A percentile compares a stretch with the other conserved stretches of the same genome.
Conservation (phyloP, 345 rosid species). For the Citrus medica region DNA sequence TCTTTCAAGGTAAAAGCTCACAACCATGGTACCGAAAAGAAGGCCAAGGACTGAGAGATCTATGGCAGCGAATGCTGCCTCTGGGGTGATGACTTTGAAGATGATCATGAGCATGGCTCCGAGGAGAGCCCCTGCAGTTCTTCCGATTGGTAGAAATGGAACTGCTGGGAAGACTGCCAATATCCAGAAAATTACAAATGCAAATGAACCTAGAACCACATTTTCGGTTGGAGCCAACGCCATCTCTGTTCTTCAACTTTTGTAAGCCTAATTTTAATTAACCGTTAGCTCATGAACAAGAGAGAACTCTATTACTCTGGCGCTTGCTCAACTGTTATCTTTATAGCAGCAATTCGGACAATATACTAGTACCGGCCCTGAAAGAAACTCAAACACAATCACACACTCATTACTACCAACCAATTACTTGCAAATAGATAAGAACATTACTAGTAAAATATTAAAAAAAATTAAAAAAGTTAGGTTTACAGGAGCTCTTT, state of each 20-base stretch:
- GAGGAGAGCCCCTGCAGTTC: slow-evolving; percentile 1
- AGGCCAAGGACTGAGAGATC: slow-evolving; percentile 9
- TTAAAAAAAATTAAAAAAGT: neutral
- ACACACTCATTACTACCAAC: neutral
- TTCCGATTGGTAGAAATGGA: slow-evolving; percentile 1
- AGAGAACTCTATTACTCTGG: neutral
- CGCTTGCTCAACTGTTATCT: neutral
- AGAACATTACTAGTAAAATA: neutral
- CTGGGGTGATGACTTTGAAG: neutral
- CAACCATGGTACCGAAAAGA: slow-evolving; percentile 8
- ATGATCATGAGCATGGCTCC: slow-evolving; percentile 9
- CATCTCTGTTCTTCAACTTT: neutral
- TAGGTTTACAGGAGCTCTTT: neutral
- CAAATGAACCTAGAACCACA: slow-evolving; percentile 1
- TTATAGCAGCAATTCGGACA: neutral
- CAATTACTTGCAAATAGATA: neutral
- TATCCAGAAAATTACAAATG: slow-evolving; percentile 10
- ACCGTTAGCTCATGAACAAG: neutral
- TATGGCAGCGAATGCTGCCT: neutral
- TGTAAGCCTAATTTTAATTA: neutral
- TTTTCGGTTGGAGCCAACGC: neutral
- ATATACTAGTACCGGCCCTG: neutral
- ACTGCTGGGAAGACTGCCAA: slow-evolving; percentile 6
- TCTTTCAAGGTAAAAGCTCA: slow-evolving; percentile 3
- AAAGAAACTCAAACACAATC: neutral